phyloP scores from a whole-genome alignment of 306 rosid genomes.

The Aeschynomene evenia region DNA sequence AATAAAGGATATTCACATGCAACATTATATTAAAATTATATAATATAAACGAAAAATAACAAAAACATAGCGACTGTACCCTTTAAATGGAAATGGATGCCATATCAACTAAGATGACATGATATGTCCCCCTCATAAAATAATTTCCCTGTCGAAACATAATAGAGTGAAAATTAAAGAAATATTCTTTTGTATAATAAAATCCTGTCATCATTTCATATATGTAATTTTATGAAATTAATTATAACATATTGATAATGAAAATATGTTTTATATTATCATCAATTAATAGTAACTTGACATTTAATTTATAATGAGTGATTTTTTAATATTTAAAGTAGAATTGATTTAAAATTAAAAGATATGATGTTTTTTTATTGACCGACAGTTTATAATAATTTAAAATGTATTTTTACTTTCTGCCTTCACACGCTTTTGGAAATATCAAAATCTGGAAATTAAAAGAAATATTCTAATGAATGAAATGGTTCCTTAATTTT shows the following conservation, averaged over 20 bases:
- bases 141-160: neutral
- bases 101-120: neutral
- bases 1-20: neutral
- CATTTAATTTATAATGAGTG: no score
- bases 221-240: neutral
- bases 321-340: no score
- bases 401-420: neutral
- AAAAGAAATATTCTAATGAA: neutral
- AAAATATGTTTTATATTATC: no score
- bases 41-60: constrained; percentile 9
- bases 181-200: neutral
- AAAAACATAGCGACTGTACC: neutral
- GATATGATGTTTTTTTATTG: no score
- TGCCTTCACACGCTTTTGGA: neutral
- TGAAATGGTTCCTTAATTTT: neutral
- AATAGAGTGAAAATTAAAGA: neutral
- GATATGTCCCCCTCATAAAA: neutral
- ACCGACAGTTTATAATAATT: neutral
- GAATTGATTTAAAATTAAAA: no score
- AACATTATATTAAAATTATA: neutral
- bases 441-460: neutral
- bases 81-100: constrained; percentile 12
- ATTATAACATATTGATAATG: no score
- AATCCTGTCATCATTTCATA: neutral
- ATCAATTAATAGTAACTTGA: no score